Conservation (phyloP, 2,329 filamentous ascomycete species). For the Canariomyces notabilis region DNA sequence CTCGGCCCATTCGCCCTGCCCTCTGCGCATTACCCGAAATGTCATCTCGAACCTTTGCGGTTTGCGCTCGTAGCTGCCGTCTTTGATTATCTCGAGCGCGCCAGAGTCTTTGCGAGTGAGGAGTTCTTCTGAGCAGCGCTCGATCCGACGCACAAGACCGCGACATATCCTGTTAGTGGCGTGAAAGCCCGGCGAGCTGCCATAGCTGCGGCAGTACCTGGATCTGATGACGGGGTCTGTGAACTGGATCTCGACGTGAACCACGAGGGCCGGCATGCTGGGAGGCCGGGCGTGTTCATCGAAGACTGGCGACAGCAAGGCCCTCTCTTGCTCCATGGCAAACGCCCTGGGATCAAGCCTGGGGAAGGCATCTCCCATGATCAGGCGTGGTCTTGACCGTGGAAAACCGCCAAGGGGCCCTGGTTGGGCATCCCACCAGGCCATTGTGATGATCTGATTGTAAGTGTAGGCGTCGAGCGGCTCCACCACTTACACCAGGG, state of each 20-base stretch:
- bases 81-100: conserved; percentile 37
- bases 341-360: conserved; percentile 10
- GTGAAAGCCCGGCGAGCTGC: conserved; percentile 40
- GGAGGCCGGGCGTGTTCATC: conserved; percentile 16
- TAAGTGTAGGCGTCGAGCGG: background rate
- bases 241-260: conserved; percentile 43
- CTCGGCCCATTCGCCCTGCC: conserved; percentile 38
- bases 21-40: conserved; percentile 41
- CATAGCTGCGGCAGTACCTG: conserved; percentile 43
- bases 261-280: conserved; percentile 29
- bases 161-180: conserved; percentile 44
- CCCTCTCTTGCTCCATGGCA: conserved; percentile 21
- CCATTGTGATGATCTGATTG: conserved; percentile 16
- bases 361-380: conserved; percentile 22
- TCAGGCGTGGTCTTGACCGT: conserved; percentile 12
- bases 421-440: conserved; percentile 23
- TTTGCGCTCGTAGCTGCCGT: conserved; percentile 32
- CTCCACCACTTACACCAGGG: conserved; percentile 1
- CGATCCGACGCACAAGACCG: conserved; percentile 45
- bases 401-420: conserved; percentile 10
- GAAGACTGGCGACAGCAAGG: conserved; percentile 21
- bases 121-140: conserved; percentile 48
- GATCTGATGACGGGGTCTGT: conserved; percentile 39
- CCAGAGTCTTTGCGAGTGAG: conserved; percentile 48
- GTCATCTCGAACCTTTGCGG: conserved; percentile 45